These are phyloP conservation scores for Nicotiana tabacum DNA, from an alignment of 257 asterid species.

Conservation along the genomic window DNA sequence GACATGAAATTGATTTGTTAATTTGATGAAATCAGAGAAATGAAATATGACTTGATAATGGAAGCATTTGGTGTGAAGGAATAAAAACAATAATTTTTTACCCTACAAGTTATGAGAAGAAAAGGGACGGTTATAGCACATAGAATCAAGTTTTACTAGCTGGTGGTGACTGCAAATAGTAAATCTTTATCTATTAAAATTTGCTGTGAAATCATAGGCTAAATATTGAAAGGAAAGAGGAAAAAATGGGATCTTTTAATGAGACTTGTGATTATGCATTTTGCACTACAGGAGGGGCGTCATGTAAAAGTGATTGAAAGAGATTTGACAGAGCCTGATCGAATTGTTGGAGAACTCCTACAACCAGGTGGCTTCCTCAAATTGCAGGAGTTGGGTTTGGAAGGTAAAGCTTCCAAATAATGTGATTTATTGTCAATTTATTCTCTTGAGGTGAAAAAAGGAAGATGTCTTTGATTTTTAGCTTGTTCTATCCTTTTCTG, in stretches of 20 bases:
- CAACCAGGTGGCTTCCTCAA: constrained; percentile 97
- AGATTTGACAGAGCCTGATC: constrained; percentile 80
- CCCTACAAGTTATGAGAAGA: neutral
- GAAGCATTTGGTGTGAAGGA: neutral
- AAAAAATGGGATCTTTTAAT: neutral
- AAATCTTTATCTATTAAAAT: neutral
- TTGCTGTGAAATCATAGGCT: neutral
- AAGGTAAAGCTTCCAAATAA: constrained; percentile 42
- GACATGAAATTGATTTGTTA: neutral
- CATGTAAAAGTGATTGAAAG: constrained; percentile 76
- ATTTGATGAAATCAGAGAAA: neutral
- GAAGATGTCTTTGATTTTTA: neutral
- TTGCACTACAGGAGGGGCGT: constrained; percentile 66
- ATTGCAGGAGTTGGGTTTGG: constrained; percentile 69
- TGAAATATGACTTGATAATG: neutral
- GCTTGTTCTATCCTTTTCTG: constrained; percentile 1
- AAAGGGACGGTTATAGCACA: neutral
- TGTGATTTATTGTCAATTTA: neutral
- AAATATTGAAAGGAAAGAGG: neutral
- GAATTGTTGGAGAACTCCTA: constrained; percentile 91
- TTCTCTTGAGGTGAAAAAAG: neutral
- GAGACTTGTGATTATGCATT: neutral
- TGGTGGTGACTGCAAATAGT: neutral
- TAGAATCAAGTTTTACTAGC: neutral
- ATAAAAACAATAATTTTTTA: neutral